A percentile compares a stretch with the other conserved stretches of the same genome.
Evolutionary conservation across 441 rosid species (phyloP).

Genomic region (Corymbia citriodora): DNA sequence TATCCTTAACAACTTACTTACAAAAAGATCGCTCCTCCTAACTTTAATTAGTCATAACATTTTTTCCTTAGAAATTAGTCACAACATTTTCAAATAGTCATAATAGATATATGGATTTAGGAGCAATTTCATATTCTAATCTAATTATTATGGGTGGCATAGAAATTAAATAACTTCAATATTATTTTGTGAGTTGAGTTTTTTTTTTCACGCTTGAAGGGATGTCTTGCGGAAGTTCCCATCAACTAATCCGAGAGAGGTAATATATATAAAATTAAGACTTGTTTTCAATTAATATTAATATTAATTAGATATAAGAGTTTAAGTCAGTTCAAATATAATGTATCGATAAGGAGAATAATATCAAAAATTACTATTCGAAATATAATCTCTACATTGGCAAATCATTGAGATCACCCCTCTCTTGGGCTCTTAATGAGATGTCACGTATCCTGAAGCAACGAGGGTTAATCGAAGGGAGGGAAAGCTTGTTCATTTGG

Average conservation of each 20-base stretch:
- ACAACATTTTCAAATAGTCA: not conserved
- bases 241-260: accelerated
- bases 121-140: not conserved
- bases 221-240: not conserved
- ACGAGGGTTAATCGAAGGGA: not conserved
- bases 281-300: no score
- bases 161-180: not conserved
- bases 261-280: no score
- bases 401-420: no score
- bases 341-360: no score
- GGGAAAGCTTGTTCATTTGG: not conserved
- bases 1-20: not conserved
- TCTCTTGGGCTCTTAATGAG: no score
- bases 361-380: no score
- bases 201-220: not conserved
- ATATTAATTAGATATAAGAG: no score
- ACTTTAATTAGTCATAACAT: not conserved
- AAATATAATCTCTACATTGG: no score
- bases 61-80: not conserved
- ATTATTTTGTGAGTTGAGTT: not conserved
- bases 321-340: no score
- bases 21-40: not conserved
- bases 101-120: no score
- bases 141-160: not conserved
- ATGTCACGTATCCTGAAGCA: no score